A percentile compares a stretch with the other conserved stretches of the same genome.
Conservation (phyloP, 2,329 filamentous ascomycete genomes). For the Colletotrichum sp. region DNA sequence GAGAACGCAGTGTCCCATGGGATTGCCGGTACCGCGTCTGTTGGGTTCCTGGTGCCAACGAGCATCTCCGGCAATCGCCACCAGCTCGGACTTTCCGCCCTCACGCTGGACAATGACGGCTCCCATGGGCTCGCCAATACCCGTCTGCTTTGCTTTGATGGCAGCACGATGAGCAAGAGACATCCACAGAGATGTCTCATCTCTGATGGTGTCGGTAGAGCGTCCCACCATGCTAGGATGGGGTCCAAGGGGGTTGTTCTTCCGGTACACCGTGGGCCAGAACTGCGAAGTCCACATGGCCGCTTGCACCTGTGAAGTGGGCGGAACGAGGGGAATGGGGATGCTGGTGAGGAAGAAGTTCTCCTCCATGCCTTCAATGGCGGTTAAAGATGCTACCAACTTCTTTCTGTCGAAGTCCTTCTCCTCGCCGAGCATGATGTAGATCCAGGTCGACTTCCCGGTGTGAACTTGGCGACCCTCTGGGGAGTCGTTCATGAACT, state of each 20-base stretch:
- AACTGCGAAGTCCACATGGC: conserved; percentile 76
- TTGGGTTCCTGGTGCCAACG: conserved; percentile 66
- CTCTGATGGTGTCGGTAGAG: conserved; percentile 70
- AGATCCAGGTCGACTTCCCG: conserved; percentile 64
- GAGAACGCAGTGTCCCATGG: conserved; percentile 79
- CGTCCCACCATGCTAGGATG: conserved; percentile 77
- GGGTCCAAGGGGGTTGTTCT: conserved; percentile 85
- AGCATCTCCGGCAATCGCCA: conserved; percentile 79
- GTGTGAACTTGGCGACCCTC: conserved; percentile 61
- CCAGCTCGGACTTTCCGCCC: conserved; percentile 56
- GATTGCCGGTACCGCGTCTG: conserved; percentile 64
- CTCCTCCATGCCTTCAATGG: conserved; percentile 55
- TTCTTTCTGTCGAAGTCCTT: conserved; percentile 58
- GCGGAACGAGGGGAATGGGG: conserved; percentile 73
- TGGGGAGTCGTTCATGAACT: conserved; percentile 64
- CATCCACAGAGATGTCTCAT: conserved; percentile 70
- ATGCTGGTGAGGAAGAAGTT: conserved; percentile 64
- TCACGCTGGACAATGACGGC: conserved; percentile 76
- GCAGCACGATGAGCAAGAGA: conserved; percentile 70
- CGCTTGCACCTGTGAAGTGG: conserved; percentile 78
- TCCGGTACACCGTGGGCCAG: conserved; percentile 86
- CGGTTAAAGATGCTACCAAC: conserved; percentile 51
- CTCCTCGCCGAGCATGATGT: conserved; percentile 59
- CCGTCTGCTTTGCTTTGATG: conserved; percentile 57
- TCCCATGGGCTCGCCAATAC: conserved; percentile 72